These are phyloP conservation scores for Mortierella sp. DNA, from an alignment of 371 early-diverging fungal species.

Conservation along the genomic window DNA sequence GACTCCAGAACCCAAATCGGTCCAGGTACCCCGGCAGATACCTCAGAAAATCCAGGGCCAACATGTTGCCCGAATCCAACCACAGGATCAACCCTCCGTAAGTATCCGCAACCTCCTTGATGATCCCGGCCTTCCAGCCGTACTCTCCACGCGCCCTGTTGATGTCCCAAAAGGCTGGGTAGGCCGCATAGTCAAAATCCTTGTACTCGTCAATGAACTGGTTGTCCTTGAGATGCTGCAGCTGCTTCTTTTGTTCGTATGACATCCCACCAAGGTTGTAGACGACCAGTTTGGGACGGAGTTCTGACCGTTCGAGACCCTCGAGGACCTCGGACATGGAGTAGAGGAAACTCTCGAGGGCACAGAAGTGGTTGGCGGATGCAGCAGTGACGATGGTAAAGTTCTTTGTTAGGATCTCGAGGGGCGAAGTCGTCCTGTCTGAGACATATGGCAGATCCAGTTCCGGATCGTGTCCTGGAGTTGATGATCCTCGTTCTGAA, in stretches of 20 bases:
- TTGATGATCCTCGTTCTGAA: neutral
- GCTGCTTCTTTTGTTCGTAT: slow-evolving; percentile 43
- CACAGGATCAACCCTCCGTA: slow-evolving; percentile 69
- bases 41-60: slow-evolving; percentile 66
- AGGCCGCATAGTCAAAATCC: slow-evolving; percentile 66
- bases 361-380: slow-evolving; percentile 74
- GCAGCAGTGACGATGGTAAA: slow-evolving; percentile 74
- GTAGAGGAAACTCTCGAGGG: slow-evolving; percentile 72
- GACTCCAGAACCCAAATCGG: slow-evolving; percentile 70
- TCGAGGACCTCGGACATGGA: slow-evolving; percentile 60
- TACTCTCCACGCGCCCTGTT: slow-evolving; percentile 72
- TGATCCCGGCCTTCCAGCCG: slow-evolving; percentile 77
- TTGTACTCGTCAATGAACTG: slow-evolving; percentile 63
- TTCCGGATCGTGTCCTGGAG: slow-evolving; percentile 39
- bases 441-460: slow-evolving; percentile 40
- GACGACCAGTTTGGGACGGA: slow-evolving; percentile 60
- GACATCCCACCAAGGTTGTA: slow-evolving; percentile 64
- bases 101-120: slow-evolving; percentile 66
- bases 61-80: slow-evolving; percentile 74
- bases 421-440: slow-evolving; percentile 34
- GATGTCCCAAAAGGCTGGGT: slow-evolving; percentile 77
- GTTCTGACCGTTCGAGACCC: slow-evolving; percentile 43
- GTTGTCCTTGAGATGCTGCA: slow-evolving; percentile 51
- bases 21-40: slow-evolving; percentile 62
- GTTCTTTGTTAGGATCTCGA: slow-evolving; percentile 43